Percentiles rank a stretch among this genome's conserved stretches.
Conservation (phyloP, 768 basidiomycete genomes). For the Tylopilus sp. region DNA sequence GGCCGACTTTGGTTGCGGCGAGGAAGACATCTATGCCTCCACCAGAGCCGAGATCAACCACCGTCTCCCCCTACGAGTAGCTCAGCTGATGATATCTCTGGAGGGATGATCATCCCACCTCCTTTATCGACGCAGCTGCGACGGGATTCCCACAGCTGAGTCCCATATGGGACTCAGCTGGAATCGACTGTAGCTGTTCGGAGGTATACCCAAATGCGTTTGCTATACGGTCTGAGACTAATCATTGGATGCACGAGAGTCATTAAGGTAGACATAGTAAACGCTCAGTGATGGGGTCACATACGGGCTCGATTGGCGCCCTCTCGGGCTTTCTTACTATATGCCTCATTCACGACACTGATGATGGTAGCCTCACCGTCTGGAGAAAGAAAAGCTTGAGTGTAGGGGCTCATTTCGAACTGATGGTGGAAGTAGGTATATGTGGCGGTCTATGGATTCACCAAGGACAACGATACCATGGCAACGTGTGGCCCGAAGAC, state of each 20-base stretch:
- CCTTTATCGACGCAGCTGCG: constrained; percentile 42
- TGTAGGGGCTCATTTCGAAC: constrained; percentile 2
- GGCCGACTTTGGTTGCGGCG: constrained; percentile 48
- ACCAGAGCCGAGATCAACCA: constrained; percentile 57
- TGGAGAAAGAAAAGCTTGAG: background rate
- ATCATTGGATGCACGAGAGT: background rate
- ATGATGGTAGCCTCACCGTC: background rate
- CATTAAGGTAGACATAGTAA: background rate
- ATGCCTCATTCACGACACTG: constrained; percentile 9
- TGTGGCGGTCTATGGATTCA: background rate
- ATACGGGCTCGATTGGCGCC: constrained; percentile 11
- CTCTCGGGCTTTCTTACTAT: constrained; percentile 8
- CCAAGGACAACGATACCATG: background rate
- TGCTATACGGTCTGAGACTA: constrained; percentile 18
- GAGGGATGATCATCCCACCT: constrained; percentile 30
- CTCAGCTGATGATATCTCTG: background rate
- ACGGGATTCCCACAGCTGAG: constrained; percentile 55
- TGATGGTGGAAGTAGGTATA: background rate
- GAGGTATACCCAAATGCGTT: constrained; percentile 45
- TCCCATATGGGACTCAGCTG: constrained; percentile 45
- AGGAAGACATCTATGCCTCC: constrained; percentile 56
- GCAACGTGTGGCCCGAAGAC: no score
- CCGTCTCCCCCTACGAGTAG: constrained; percentile 45
- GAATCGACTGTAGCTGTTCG: constrained; percentile 42
- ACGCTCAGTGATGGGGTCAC: background rate